Base-by-base conservation (phyloP, 805 yeast genomes). In the Candida sphagnicola region DNA sequence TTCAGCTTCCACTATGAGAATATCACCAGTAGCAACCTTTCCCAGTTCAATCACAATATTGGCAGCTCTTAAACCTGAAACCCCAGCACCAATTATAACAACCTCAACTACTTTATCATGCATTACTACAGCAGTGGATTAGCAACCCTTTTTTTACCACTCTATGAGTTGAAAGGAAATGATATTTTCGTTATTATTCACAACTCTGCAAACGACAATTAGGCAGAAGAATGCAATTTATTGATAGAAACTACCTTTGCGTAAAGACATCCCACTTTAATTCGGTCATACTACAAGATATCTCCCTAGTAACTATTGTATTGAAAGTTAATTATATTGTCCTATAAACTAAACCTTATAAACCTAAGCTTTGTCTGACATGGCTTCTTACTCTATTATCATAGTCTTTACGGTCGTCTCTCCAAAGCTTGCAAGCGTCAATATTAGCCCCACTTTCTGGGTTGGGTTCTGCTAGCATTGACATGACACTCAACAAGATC, bases 401-500 rank as follows among this genome's bases (percentile, higher is more conserved):
- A 56, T 79, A 93, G 47, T 75, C 82, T 2, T 65, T 75, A 41
- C 90, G 73, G 58, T 87, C 71, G 48, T 87, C 95, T 60, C 99
- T 75, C 95, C 96, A 91, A 45, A 93, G 72, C 60, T 89, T 89
- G 51, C 85, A 78, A 1, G 82, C 83, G 46, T 78, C 84, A 21
- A 77, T 75, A 53, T 93, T 88, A 35, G 99, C 99, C 8, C 97
- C 98, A 51, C 95, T 85, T 60, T 91, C 97, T 23, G 86, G 83
- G 56, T 93, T 93, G 2, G 99, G 98, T 61, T 93, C 96, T 18
- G 97, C 95, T 44, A 93, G 72, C 97, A 93, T 90, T 53, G 95
- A 85, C 74, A 90, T 79, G 16, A 93, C 98, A 60, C 95, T 84
- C 42, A 93, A 65, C 44, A 93, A 68, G 44, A 93, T 93, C 74